Conservation (phyloP, 2,329 filamentous ascomycete genomes). For the Fusarium bulbicola region DNA sequence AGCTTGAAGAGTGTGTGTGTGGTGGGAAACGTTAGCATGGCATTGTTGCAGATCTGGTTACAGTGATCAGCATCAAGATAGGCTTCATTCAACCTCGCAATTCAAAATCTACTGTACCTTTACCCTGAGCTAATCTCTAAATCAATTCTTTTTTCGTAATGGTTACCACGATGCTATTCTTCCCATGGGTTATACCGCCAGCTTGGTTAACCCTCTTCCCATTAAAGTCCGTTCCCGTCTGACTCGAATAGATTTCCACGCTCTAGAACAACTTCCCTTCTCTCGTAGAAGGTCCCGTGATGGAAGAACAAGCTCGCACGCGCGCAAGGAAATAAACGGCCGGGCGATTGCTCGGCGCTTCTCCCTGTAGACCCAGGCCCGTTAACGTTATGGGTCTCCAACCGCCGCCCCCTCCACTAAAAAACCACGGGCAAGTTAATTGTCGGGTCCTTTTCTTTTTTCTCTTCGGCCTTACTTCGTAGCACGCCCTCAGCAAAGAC, state of each 20-base stretch:
- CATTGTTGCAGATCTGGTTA: neutral
- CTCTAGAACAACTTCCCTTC: constrained; percentile 15
- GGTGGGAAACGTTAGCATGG: neutral
- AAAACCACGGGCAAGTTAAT: neutral
- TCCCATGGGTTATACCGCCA: constrained; percentile 8
- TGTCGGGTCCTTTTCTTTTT: neutral
- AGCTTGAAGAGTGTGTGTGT: neutral
- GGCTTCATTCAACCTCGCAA: neutral
- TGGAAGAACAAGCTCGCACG: neutral
- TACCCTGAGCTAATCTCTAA: neutral
- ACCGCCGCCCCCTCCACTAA: constrained; percentile 25
- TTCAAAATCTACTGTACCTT: neutral
- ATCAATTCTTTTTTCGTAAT: neutral
- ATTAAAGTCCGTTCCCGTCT: constrained; percentile 4
- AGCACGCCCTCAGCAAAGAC: constrained; percentile 34
- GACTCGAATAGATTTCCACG: neutral
- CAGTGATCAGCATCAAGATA: neutral
- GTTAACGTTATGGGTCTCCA: constrained; percentile 40
- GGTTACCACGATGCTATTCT: neutral
- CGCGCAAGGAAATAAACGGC: constrained; percentile 31
- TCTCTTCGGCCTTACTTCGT: constrained; percentile 47
- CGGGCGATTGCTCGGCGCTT: constrained; percentile 52
- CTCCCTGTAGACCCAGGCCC: constrained; percentile 29
- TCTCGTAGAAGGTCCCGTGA: constrained; percentile 10
- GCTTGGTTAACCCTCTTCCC: constrained; percentile 11